A percentile compares a stretch with the other conserved stretches of the same genome.
Evolutionary conservation across 495 filamentous ascomycete species (phyloP).

Genomic region (Echria macrotheca): DNA sequence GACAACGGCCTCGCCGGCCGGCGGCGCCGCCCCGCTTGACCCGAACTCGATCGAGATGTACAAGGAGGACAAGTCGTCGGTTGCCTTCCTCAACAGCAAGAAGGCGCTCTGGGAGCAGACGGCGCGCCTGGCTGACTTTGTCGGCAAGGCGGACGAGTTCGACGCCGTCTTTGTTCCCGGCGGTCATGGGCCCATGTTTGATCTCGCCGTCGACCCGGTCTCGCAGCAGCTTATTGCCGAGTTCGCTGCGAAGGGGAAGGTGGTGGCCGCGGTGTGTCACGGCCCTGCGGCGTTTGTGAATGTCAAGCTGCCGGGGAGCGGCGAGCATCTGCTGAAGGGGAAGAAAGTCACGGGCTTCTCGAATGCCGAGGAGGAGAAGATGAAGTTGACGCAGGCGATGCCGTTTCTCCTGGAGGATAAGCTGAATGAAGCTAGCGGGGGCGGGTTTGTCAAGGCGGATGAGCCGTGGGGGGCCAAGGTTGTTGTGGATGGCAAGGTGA

Average conservation of each 20-base stretch:
- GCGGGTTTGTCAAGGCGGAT: slow-evolving; percentile 53
- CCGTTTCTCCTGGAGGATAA: slow-evolving; percentile 62
- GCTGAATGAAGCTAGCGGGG: slow-evolving; percentile 46
- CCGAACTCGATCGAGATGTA: slow-evolving; percentile 55
- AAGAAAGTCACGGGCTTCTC: slow-evolving; percentile 61
- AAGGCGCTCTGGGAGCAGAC: slow-evolving; percentile 60
- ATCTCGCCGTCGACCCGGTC: slow-evolving; percentile 47
- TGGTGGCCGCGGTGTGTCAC: slow-evolving; percentile 65
- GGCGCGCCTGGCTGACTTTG: slow-evolving; percentile 43
- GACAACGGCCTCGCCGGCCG: slow-evolving; percentile 50
- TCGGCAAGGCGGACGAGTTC: slow-evolving; percentile 53
- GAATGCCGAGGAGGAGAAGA: slow-evolving; percentile 59
- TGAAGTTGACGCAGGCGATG: slow-evolving; percentile 43
- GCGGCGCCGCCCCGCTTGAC: slow-evolving; percentile 65
- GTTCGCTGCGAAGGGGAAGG: slow-evolving; percentile 56
- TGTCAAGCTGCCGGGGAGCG: slow-evolving; percentile 43
- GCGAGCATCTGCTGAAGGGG: slow-evolving; percentile 49
- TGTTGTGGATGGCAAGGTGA: slow-evolving; percentile 54
- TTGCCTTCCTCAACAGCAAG: slow-evolving; percentile 49
- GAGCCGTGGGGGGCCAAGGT: slow-evolving; percentile 56
- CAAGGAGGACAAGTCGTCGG: slow-evolving; percentile 48
- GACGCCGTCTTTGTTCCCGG: slow-evolving; percentile 70
- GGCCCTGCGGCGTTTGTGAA: slow-evolving; percentile 58
- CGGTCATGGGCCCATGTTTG: slow-evolving; percentile 78
- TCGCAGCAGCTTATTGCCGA: slow-evolving; percentile 54